These are phyloP conservation scores for Abrus precatorius DNA, from an alignment of 306 rosid genomes.

Conservation along the genomic window DNA sequence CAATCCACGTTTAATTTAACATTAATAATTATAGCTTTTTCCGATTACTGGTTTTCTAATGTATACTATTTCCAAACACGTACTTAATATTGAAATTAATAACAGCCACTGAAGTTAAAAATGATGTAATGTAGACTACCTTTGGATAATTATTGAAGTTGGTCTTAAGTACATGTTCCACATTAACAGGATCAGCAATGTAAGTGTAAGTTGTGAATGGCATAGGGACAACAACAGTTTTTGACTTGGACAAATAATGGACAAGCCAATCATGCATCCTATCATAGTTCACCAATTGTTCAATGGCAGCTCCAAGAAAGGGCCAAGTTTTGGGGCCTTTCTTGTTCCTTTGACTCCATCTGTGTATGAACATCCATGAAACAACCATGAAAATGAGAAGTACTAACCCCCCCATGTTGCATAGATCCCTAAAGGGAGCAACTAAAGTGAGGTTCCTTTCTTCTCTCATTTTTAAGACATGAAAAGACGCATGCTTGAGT, in stretches of 20 bases:
- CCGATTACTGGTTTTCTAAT: too few relatives aligned
- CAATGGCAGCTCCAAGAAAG: slow-evolving; percentile 82
- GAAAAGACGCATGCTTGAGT: slow-evolving; percentile 38
- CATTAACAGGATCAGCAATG: slow-evolving; percentile 91
- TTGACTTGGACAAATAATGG: slow-evolving; percentile 61
- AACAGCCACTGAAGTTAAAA: not conserved
- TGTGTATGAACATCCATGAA: slow-evolving; percentile 70
- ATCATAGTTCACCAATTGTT: slow-evolving; percentile 76
- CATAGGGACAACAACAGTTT: slow-evolving; percentile 88
- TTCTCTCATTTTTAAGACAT: slow-evolving; percentile 48
- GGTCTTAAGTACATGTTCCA: slow-evolving; percentile 88
- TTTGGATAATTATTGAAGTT: slow-evolving; percentile 87
- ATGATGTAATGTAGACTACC: slow-evolving; percentile 52
- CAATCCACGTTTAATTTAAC: too few relatives aligned
- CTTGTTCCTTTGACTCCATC: slow-evolving; percentile 78
- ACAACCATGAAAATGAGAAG: slow-evolving; percentile 54
- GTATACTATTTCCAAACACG: too few relatives aligned
- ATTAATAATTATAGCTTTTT: too few relatives aligned
- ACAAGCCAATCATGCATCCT: slow-evolving; percentile 95
- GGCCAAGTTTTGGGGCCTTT: slow-evolving; percentile 97
- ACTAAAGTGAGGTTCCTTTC: slow-evolving; percentile 29
- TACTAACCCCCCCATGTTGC: slow-evolving; percentile 53
- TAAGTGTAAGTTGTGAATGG: slow-evolving; percentile 89
- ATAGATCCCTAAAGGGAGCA: slow-evolving; percentile 36
- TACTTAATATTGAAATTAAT: not conserved